A percentile compares a stretch with the other conserved stretches of the same genome.
These are phyloP conservation scores for Fusarium xylarioides DNA, from an alignment of 2,329 filamentous ascomycete species.

Conservation along the genomic window DNA sequence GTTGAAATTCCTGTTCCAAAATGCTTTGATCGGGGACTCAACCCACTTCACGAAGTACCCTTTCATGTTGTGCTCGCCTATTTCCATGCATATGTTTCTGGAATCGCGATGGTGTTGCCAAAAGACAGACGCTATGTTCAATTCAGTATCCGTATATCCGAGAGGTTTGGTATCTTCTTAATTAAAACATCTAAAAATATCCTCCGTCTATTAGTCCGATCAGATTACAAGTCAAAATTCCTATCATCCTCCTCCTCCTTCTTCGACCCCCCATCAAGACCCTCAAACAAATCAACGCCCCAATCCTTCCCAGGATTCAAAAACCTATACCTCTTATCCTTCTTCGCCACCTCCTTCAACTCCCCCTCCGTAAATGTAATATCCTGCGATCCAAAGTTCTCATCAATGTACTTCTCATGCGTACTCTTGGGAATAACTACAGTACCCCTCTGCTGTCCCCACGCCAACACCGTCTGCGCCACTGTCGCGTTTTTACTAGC, in stretches of 20 bases:
- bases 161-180: background rate
- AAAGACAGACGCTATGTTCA: no score
- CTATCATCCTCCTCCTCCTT: conserved; percentile 4
- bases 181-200: background rate
- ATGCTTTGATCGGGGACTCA: fast-evolving
- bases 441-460: conserved; percentile 36
- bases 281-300: conserved; percentile 52
- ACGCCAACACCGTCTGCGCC: conserved; percentile 34
- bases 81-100: fast-evolving
- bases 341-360: conserved; percentile 44
- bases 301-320: conserved; percentile 51
- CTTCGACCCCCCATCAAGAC: conserved; percentile 50
- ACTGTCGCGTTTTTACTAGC: conserved; percentile 34
- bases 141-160: background rate
- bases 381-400: conserved; percentile 29
- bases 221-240: conserved; percentile 23
- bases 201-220: no score
- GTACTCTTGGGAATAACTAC: conserved; percentile 35
- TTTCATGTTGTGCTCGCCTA: fast-evolving
- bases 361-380: conserved; percentile 42
- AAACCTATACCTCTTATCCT: conserved; percentile 46
- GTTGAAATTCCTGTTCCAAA: no score
- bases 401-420: conserved; percentile 29
- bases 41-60: fast-evolving
- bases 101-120: fast-evolving